phyloP scores from a whole-genome alignment of 2,329 filamentous ascomycete species.

The Chaetomium olivaceum region DNA sequence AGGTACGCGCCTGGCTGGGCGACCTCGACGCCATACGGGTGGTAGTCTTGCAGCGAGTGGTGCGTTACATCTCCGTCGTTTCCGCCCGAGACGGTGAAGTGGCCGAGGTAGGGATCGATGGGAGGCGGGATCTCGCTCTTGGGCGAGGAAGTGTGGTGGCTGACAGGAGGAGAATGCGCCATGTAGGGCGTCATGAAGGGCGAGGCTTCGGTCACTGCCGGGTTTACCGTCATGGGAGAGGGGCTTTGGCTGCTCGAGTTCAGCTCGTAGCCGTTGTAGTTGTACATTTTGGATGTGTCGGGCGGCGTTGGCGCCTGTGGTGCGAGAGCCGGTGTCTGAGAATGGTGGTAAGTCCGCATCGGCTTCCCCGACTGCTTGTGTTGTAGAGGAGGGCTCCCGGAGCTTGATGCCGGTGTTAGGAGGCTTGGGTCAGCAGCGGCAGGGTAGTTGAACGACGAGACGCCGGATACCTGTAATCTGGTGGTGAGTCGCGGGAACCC shows the following conservation, averaged over 20 bases:
- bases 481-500: constrained; percentile 21
- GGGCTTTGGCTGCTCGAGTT: constrained; percentile 45
- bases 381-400: constrained; percentile 50
- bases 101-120: constrained; percentile 40
- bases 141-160: constrained; percentile 36
- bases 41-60: constrained; percentile 34
- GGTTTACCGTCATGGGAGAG: constrained; percentile 49
- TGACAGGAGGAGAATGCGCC: constrained; percentile 37
- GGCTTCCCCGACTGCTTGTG: constrained; percentile 44
- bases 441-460: constrained; percentile 43
- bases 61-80: constrained; percentile 36
- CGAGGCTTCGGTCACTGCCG: constrained; percentile 39
- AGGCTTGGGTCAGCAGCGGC: constrained; percentile 45
- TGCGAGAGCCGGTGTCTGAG: constrained; percentile 39
- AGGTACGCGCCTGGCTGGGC: constrained; percentile 18
- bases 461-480: constrained; percentile 33
- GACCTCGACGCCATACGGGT: constrained; percentile 27
- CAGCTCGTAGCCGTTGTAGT: constrained; percentile 45
- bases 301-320: constrained; percentile 52
- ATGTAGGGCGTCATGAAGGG: constrained; percentile 42
- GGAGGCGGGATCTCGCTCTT: constrained; percentile 40
- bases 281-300: constrained; percentile 49
- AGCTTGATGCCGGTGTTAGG: constrained; percentile 54
- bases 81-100: constrained; percentile 41
- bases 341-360: constrained; percentile 43